These are phyloP conservation scores for Trichosporon asahii DNA, from an alignment of 1,284 basidiomycete species.

Conservation along the genomic window DNA sequence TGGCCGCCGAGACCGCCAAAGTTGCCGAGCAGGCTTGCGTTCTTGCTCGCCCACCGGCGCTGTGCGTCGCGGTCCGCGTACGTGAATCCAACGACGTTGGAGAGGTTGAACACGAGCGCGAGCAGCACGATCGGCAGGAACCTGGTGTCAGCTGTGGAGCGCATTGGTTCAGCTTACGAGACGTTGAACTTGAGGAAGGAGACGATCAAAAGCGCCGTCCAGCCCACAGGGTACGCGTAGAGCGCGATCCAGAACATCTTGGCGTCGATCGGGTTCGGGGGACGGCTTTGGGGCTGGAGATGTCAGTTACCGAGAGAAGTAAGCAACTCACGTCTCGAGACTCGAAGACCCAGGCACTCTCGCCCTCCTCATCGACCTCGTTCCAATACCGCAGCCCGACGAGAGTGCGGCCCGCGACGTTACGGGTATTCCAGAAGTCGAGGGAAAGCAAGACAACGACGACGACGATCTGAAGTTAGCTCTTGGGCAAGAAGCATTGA, in stretches of 20 bases:
- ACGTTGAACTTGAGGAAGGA: slow-evolving; percentile 82
- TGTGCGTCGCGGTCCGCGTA: slow-evolving; percentile 83
- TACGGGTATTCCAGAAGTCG: slow-evolving; percentile 97
- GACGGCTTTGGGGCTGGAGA: slow-evolving; percentile 67
- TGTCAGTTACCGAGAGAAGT: background rate
- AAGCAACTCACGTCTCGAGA: slow-evolving; percentile 71
- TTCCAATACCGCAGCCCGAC: slow-evolving; percentile 96
- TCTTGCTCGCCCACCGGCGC: slow-evolving; percentile 69
- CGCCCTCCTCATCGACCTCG: slow-evolving; percentile 92
- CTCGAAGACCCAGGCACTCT: slow-evolving; percentile 94
- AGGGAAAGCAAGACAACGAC: slow-evolving; percentile 87
- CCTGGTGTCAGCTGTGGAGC: slow-evolving; percentile 50
- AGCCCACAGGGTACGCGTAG: slow-evolving; percentile 83
- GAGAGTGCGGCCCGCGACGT: slow-evolving; percentile 83
- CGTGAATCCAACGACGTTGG: slow-evolving; percentile 72
- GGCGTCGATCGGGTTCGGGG: slow-evolving; percentile 83
- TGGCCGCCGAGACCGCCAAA: slow-evolving; percentile 74
- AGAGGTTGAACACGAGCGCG: slow-evolving; percentile 85
- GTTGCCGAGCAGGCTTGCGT: slow-evolving; percentile 58
- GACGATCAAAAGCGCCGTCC: slow-evolving; percentile 78
- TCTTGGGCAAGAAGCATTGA: too few relatives aligned
- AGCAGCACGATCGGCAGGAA: slow-evolving; percentile 83
- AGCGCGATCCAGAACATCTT: slow-evolving; percentile 67
- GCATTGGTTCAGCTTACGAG: slow-evolving; percentile 56
- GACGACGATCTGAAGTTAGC: slow-evolving; percentile 66